Evolutionary conservation across 2,329 filamentous ascomycete species (phyloP).

Genomic region (Pyricularia pennisetigena): DNA sequence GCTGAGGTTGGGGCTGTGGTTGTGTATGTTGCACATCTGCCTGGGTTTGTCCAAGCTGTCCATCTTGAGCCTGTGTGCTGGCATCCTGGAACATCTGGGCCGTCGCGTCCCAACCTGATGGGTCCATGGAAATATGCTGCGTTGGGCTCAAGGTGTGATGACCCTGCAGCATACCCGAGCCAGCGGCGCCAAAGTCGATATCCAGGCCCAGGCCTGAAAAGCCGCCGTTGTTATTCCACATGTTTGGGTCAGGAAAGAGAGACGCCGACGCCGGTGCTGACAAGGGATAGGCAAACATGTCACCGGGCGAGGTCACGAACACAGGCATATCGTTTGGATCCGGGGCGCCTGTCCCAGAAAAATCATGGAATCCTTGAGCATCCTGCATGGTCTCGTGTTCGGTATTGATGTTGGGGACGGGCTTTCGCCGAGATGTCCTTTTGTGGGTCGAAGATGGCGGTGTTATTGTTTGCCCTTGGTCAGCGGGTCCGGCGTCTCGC

Average conservation of each 20-base stretch:
- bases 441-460: constrained; percentile 42
- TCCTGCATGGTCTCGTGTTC: constrained; percentile 39
- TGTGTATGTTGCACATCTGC: constrained; percentile 9
- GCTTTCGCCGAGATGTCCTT: constrained; percentile 38
- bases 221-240: constrained; percentile 6
- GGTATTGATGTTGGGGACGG: constrained; percentile 36
- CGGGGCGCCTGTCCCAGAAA: constrained; percentile 33
- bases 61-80: constrained; percentile 20
- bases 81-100: constrained; percentile 45
- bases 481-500: constrained; percentile 19
- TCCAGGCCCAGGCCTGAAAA: constrained; percentile 42
- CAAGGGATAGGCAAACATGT: constrained; percentile 49
- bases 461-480: constrained; percentile 40
- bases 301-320: constrained; percentile 36
- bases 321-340: constrained; percentile 34
- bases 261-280: constrained; percentile 43
- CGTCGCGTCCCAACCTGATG: constrained; percentile 47
- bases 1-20: constrained; percentile 11
- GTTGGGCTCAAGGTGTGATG: neutral
- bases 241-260: constrained; percentile 28
- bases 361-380: constrained; percentile 40
- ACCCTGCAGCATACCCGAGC: constrained; percentile 32
- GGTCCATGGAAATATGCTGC: constrained; percentile 38
- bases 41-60: constrained; percentile 11
- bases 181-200: constrained; percentile 42